Percentiles rank a stretch among this genome's conserved stretches.
These are phyloP conservation scores for Wickerhamiella spandovensis DNA, from an alignment of 805 yeast species.

Conservation along the genomic window DNA sequence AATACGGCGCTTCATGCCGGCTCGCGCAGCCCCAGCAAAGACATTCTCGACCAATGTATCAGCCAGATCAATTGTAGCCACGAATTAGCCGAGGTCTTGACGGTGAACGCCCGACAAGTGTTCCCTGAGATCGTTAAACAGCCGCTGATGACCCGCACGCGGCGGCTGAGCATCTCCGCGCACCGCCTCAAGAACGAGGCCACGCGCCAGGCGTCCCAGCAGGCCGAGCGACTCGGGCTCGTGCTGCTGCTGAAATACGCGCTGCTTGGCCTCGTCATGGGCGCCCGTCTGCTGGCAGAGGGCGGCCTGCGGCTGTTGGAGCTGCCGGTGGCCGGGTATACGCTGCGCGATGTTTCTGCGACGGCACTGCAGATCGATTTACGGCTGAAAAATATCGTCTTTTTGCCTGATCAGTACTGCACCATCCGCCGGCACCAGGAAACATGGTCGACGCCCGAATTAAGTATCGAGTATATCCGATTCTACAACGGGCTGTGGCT, in stretches of 20 bases:
- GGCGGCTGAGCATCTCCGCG: slow-evolving; percentile 18
- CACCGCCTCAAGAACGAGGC: slow-evolving; percentile 3
- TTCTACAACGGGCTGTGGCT: slow-evolving; percentile 85
- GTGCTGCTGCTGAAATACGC: slow-evolving; percentile 8
- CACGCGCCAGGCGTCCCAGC: slow-evolving; percentile 3
- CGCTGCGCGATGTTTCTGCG: slow-evolving; percentile 33
- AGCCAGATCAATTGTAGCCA: slow-evolving; percentile 25
- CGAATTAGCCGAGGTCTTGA: slow-evolving; percentile 22
- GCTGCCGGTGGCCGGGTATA: slow-evolving; percentile 11
- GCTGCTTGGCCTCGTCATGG: slow-evolving; percentile 14
- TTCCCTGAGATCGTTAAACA: slow-evolving; percentile 15
- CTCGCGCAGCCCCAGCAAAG: slow-evolving; percentile 1
- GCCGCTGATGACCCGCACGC: slow-evolving; percentile 6
- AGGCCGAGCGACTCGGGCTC: slow-evolving; percentile 2
- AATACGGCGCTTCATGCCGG: slow-evolving; percentile 15
- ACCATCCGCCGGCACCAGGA: slow-evolving; percentile 33
- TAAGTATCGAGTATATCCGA: slow-evolving; percentile 38
- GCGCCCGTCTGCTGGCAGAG: slow-evolving; percentile 22
- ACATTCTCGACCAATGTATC: slow-evolving; percentile 16
- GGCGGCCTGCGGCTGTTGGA: slow-evolving; percentile 22
- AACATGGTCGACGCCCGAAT: slow-evolving; percentile 28
- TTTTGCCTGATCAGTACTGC: slow-evolving; percentile 66
- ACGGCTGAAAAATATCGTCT: slow-evolving; percentile 59
- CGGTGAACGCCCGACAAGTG: slow-evolving; percentile 16
- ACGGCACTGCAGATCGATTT: slow-evolving; percentile 70